These are phyloP conservation scores for Amphirosellinia nigrospora DNA, from an alignment of 495 filamentous ascomycete genomes.

Conservation along the genomic window DNA sequence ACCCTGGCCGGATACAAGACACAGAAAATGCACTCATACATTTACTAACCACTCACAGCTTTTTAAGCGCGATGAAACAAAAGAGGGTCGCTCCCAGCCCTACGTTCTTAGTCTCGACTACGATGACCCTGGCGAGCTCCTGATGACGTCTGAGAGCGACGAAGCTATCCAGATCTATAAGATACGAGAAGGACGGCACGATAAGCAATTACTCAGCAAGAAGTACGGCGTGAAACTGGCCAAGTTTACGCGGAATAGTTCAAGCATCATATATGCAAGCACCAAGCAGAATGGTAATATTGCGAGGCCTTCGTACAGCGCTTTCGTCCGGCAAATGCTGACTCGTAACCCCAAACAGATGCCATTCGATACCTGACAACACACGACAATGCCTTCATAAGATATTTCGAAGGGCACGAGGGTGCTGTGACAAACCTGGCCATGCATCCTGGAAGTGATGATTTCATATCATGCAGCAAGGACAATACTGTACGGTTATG, in stretches of 20 bases:
- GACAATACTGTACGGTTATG: slow-evolving; percentile 90
- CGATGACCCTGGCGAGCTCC: slow-evolving; percentile 88
- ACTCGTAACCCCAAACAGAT: slow-evolving; percentile 52
- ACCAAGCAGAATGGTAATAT: slow-evolving; percentile 83
- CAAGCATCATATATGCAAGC: slow-evolving; percentile 90
- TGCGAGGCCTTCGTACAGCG: slow-evolving; percentile 9
- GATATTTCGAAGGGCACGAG: slow-evolving; percentile 92
- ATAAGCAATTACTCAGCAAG: slow-evolving; percentile 83
- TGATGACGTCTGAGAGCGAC: slow-evolving; percentile 86
- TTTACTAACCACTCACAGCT: slow-evolving; percentile 39
- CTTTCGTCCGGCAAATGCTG: slow-evolving; percentile 22
- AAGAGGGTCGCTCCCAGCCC: slow-evolving; percentile 47
- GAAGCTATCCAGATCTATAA: slow-evolving; percentile 95
- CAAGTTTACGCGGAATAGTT: slow-evolving; percentile 88
- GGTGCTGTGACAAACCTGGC: slow-evolving; percentile 80
- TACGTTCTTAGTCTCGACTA: slow-evolving; percentile 81
- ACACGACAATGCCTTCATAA: slow-evolving; percentile 92
- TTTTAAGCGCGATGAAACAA: slow-evolving; percentile 51
- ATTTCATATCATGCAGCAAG: slow-evolving; percentile 86
- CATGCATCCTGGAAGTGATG: slow-evolving; percentile 75
- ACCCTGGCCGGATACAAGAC: neutral
- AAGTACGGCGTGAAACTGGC: slow-evolving; percentile 96
- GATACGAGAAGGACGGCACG: slow-evolving; percentile 83
- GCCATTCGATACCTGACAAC: slow-evolving; percentile 89
- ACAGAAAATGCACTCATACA: neutral